These are phyloP conservation scores for Sarocladium kiliense DNA, from an alignment of 2,329 filamentous ascomycete species.

Conservation along the genomic window DNA sequence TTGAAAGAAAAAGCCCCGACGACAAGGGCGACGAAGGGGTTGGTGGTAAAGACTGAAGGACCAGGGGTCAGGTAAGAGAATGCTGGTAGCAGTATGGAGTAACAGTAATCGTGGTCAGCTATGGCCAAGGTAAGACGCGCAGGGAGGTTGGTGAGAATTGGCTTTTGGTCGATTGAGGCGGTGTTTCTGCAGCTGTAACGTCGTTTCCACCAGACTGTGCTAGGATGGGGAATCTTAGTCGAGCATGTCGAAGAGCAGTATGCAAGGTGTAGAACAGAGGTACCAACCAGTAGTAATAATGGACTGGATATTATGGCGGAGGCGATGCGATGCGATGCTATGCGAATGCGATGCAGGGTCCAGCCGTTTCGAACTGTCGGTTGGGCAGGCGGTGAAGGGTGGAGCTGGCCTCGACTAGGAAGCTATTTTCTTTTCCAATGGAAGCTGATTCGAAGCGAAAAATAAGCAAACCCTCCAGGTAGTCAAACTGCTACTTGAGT, in stretches of 20 bases:
- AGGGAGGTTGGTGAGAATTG: neutral
- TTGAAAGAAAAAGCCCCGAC: neutral
- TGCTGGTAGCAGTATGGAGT: neutral
- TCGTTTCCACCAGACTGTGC: no score
- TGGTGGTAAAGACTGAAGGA: neutral
- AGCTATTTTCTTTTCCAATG: no score
- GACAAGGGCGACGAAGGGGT: neutral
- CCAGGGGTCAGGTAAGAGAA: neutral
- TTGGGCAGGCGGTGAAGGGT: neutral
- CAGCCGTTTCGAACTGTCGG: neutral
- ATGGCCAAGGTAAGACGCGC: no score
- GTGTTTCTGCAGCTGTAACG: neutral
- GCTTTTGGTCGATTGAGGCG: neutral
- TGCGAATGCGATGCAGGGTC: neutral
- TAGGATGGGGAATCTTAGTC: no score
- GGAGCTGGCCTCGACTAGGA: neutral
- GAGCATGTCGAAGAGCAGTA: no score
- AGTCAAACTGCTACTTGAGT: no score
- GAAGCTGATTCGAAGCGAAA: no score
- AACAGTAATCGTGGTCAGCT: neutral
- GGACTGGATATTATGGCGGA: neutral
- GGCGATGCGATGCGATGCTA: constrained; percentile 7
- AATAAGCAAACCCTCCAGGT: no score
- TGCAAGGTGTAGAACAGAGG: no score
- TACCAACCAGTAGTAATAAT: no score